These are phyloP conservation scores for Paramecium pentaurelia DNA, from an alignment of 73 alveolate species.

Conservation along the genomic window DNA sequence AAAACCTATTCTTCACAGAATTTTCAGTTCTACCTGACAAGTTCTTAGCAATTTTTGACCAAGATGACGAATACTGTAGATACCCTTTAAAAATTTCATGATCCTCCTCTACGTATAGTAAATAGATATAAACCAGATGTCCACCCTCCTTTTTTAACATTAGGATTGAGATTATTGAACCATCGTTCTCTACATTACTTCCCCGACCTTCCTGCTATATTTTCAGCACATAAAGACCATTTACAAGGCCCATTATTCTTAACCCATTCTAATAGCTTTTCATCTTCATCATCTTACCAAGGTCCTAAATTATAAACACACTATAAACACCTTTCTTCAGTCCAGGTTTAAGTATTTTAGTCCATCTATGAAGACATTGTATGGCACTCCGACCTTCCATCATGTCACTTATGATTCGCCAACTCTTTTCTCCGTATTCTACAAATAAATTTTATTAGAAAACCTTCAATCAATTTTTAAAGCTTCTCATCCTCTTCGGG, in stretches of 20 bases:
- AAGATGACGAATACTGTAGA: conserved; percentile 19
- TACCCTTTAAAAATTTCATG: conserved; percentile 53
- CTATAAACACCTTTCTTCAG: conserved; percentile 72
- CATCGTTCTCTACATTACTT: conserved; percentile 97
- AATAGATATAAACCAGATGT: conserved; percentile 20
- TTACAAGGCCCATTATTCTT: conserved; percentile 71
- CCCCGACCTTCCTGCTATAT: conserved; percentile 82
- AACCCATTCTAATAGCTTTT: conserved; percentile 71
- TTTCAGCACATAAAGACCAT: conserved; percentile 77
- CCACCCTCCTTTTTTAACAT: conserved; percentile 91
- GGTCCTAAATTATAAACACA: conserved; percentile 55
- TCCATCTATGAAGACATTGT: conserved; percentile 86
- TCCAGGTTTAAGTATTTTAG: conserved; percentile 83
- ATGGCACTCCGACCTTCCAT: conserved; percentile 80
- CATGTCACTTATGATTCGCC: conserved; percentile 71
- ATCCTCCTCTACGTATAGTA: conserved; percentile 46
- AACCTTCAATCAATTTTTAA: conserved; percentile 26
- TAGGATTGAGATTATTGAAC: conserved; percentile 92
- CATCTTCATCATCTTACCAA: conserved; percentile 82
- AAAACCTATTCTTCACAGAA: conserved; percentile 60
- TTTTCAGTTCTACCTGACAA: conserved; percentile 61
- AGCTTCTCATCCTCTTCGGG: conserved; percentile 43
- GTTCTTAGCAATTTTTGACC: conserved; percentile 61
- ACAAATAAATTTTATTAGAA: neutral
- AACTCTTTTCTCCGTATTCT: conserved; percentile 70